A percentile compares a stretch with the other conserved stretches of the same genome.
phyloP scores from a whole-genome alignment of 805 yeast genomes.

The Candida ipomoeae region DNA sequence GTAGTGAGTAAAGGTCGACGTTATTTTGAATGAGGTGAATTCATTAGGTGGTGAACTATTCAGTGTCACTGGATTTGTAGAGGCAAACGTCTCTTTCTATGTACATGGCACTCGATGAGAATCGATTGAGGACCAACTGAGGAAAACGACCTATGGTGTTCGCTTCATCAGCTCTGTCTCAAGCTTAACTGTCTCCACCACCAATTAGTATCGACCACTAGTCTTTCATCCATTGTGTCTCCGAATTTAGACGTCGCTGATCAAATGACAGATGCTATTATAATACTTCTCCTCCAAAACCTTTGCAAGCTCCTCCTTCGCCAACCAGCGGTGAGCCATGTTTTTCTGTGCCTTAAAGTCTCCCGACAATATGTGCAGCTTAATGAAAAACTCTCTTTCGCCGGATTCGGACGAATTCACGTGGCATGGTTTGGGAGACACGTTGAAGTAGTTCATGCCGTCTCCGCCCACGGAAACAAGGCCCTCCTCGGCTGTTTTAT shows the following conservation, averaged over 20 bases:
- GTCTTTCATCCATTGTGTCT: neutral
- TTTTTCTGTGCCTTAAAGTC: conserved; percentile 46
- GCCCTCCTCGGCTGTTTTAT: conserved; percentile 70
- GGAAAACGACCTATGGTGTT: no score
- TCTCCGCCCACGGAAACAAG: conserved; percentile 69
- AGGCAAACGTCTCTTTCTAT: conserved; percentile 5
- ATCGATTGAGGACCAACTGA: no score
- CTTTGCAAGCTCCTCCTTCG: conserved; percentile 68
- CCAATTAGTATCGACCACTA: neutral
- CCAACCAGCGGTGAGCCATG: conserved; percentile 73
- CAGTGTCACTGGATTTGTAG: neutral
- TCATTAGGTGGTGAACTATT: neutral
- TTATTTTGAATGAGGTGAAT: no score
- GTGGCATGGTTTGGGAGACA: conserved; percentile 82
- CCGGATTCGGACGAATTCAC: conserved; percentile 31
- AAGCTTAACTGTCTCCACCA: neutral
- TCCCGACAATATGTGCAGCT: conserved; percentile 87
- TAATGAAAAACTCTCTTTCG: conserved; percentile 63
- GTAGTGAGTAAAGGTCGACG: no score
- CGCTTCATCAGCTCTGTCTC: neutral
- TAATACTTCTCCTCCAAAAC: conserved; percentile 54
- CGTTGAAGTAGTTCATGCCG: conserved; percentile 78
- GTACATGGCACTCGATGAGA: conserved; percentile 3
- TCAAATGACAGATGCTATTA: conserved; percentile 47
- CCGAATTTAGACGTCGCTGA: conserved; percentile 32